These are phyloP conservation scores for Rhynchospora pubera DNA, from an alignment of 176 grass and related monocot species.

Conservation along the genomic window DNA sequence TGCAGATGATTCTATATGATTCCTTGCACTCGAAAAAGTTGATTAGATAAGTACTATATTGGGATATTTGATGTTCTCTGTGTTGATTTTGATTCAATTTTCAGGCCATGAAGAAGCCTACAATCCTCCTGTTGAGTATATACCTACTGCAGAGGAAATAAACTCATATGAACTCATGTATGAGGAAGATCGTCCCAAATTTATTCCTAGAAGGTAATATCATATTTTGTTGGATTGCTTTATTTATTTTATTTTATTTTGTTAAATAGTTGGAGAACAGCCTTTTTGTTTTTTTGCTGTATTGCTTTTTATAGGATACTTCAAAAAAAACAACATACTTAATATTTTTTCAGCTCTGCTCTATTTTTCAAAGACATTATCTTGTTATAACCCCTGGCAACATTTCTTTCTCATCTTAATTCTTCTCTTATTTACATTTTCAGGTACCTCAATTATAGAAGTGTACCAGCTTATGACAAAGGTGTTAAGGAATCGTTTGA, in stretches of 20 bases:
- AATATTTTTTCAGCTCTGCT: background rate
- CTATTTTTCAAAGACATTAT: slow-evolving; percentile 11
- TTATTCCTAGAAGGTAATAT: slow-evolving; percentile 76
- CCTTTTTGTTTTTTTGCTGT: slow-evolving; percentile 10
- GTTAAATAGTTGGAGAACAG: background rate
- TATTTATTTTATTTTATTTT: background rate
- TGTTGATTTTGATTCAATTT: slow-evolving; percentile 5
- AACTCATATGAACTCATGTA: slow-evolving; percentile 91
- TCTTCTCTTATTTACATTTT: background rate
- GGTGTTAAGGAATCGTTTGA: slow-evolving; percentile 87
- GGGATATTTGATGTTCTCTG: background rate
- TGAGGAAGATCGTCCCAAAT: slow-evolving; percentile 90
- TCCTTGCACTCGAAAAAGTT: background rate
- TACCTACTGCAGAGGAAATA: slow-evolving; percentile 97
- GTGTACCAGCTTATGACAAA: slow-evolving; percentile 87
- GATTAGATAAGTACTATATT: background rate
- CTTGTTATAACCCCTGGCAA: background rate
- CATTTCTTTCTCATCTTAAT: background rate
- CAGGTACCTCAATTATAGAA: slow-evolving; percentile 81
- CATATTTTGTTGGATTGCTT: background rate
- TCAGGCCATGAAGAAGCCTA: slow-evolving; percentile 98
- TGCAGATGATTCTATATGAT: background rate
- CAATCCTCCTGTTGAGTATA: slow-evolving; percentile 90
- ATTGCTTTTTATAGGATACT: slow-evolving; percentile 8
- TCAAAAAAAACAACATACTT: background rate